Conservation (phyloP, 495 filamentous ascomycete genomes). For the Aspergillus coremiiformis region DNA sequence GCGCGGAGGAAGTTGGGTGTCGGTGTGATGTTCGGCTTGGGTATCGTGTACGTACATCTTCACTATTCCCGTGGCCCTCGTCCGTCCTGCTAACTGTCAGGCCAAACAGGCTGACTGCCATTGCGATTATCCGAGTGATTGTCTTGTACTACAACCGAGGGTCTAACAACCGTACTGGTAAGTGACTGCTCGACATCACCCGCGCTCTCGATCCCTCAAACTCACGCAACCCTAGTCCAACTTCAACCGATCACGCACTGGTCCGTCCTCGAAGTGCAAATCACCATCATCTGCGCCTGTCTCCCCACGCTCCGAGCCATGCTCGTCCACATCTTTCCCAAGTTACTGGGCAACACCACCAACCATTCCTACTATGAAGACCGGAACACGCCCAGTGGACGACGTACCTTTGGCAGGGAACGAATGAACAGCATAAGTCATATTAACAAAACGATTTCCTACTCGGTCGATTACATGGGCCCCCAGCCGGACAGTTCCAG, state of each 20-base stretch:
- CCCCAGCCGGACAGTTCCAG: too few species aligned
- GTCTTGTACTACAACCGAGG: conserved; percentile 25
- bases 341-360: neutral
- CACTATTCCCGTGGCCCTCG: too few species aligned
- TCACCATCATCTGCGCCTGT: conserved; percentile 27
- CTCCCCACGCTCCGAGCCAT: conserved; percentile 19
- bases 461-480: conserved; percentile 12
- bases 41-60: conserved; percentile 27
- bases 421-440: conserved; percentile 1
- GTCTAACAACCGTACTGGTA: conserved; percentile 19
- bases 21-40: conserved; percentile 27
- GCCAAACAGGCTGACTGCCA: conserved; percentile 15
- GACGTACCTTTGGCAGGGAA: neutral
- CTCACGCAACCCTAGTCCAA: conserved; percentile 12
- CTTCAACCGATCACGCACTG: conserved; percentile 25
- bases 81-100: too few species aligned
- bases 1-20: conserved; percentile 26
- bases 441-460: conserved; percentile 12
- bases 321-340: conserved; percentile 15
- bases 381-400: neutral
- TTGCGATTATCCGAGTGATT: conserved; percentile 25
- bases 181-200: neutral
- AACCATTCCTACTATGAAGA: conserved; percentile 2
- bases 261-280: conserved; percentile 28
- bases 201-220: neutral